phyloP scores from a whole-genome alignment of 495 filamentous ascomycete genomes.

The Trichoderma virens region DNA sequence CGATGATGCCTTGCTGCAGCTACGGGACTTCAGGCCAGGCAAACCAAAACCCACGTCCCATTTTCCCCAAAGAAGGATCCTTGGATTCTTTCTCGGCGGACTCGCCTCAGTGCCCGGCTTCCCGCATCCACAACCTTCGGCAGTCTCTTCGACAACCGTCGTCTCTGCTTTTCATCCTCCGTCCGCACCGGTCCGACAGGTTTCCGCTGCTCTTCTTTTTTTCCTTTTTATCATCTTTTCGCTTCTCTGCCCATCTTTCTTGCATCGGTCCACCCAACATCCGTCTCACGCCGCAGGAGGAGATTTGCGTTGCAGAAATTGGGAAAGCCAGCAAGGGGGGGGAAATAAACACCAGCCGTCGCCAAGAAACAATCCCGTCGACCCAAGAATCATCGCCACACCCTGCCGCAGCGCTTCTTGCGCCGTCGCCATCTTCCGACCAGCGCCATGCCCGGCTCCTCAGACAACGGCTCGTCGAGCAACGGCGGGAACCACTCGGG shows the following conservation, averaged over 20 bases:
- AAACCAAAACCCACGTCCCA: no score
- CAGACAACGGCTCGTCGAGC: constrained; percentile 20
- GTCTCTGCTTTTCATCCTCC: not conserved
- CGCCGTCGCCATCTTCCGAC: not conserved
- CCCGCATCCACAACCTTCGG: not conserved
- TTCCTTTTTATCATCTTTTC: not conserved
- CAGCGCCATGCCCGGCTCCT: constrained; percentile 33
- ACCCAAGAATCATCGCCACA: not conserved
- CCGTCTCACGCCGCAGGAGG: no score
- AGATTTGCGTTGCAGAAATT: not conserved
- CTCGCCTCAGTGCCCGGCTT: not conserved
- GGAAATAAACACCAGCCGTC: not conserved
- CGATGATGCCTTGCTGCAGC: not conserved
- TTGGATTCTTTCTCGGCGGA: not conserved
- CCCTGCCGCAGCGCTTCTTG: not conserved
- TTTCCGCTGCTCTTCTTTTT: not conserved
- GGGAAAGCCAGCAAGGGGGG: not conserved
- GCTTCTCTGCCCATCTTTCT: not conserved
- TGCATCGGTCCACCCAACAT: no score
- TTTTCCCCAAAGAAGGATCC: not conserved
- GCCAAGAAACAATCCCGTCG: not conserved
- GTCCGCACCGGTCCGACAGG: no score
- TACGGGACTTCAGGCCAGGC: no score
- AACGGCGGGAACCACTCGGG: constrained; percentile 5
- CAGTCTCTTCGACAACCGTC: not conserved